Conservation (phyloP, 2,329 filamentous ascomycete species). For the Trichothecium sympodiale region DNA sequence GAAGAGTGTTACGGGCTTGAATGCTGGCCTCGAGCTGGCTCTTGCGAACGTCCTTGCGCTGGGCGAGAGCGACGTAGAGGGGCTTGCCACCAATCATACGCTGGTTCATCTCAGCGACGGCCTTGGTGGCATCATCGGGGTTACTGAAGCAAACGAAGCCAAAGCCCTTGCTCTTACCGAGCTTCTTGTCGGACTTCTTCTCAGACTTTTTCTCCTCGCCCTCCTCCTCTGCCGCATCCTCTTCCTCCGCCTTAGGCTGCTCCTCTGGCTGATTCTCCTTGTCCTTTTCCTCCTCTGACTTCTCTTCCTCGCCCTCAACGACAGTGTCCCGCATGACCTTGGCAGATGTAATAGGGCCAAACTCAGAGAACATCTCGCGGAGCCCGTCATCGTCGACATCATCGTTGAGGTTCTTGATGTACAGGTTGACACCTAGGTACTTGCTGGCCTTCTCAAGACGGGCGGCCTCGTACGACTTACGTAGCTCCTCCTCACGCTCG, state of each 20-base stretch:
- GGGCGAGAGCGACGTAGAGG: slow-evolving; percentile 91
- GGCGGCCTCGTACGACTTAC: slow-evolving; percentile 96
- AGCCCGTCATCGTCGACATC: slow-evolving; percentile 98
- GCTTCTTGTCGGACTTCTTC: slow-evolving; percentile 49
- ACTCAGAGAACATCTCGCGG: slow-evolving; percentile 82
- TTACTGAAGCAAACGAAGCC: slow-evolving; percentile 99
- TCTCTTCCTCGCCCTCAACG: slow-evolving; percentile 42
- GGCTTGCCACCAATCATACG: slow-evolving; percentile 97
- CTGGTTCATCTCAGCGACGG: slow-evolving; percentile 99
- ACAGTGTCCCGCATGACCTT: slow-evolving; percentile 94
- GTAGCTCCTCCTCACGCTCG: slow-evolving; percentile 97
- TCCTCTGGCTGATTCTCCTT: slow-evolving; percentile 40
- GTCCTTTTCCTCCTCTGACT: slow-evolving; percentile 40
- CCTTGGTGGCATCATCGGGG: slow-evolving; percentile 97
- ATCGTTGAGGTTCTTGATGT: slow-evolving; percentile 98
- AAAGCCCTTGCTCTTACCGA: slow-evolving; percentile 99
- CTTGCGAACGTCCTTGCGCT: slow-evolving; percentile 99
- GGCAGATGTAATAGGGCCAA: slow-evolving; percentile 91
- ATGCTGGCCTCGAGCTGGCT: slow-evolving; percentile 98
- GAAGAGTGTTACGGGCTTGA: slow-evolving; percentile 95
- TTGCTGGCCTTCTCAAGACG: slow-evolving; percentile 98
- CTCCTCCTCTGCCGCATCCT: slow-evolving; percentile 33
- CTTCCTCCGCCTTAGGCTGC: slow-evolving; percentile 28
- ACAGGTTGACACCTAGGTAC: slow-evolving; percentile 98
- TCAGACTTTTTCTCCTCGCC: slow-evolving; percentile 50